Base-by-base conservation (phyloP, 495 filamentous ascomycete genomes). In the Cercophora sp. region DNA sequence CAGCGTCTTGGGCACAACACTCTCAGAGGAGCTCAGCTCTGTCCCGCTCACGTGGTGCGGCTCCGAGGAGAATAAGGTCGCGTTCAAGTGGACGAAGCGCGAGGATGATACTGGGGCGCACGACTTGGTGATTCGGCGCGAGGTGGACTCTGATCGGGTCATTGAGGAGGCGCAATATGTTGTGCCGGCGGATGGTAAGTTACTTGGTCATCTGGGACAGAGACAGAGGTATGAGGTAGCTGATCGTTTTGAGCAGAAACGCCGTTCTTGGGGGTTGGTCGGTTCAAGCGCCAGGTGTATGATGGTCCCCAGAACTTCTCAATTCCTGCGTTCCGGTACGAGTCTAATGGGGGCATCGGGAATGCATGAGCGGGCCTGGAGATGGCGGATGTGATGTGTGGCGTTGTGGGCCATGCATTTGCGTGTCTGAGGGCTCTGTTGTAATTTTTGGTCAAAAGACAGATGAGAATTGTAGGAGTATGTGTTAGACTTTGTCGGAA, bases 231-330 rank as follows among this genome's bases (percentile, higher is more conserved):
- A n/a, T n/a, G n/a, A n/a, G n/a, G n/a, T n/a, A n/a, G n/a, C n/a
- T n/a, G n/a, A n/a, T n/a, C n/a, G n/a, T n/a, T n/a, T n/a, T n/a
- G n/a, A n/a, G n/a, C n/a, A n/a, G 48, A 53, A 13, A 51, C 52
- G 2, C 54, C 39, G 4, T 15, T 54, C 0, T 27, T 57, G n/a
- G 64, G 60, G 5, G 25, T 46, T 23, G 54, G 50, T 5, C 15
- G 46, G 18, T 48, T 63, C n/a, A 40, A 9, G 19, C 55, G 48
- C 10, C 19, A 10, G 51, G 52, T 64, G 36, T 72, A 70, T 40
- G n/a, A 25, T 3, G 70, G 70, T 1, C 63, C 66, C 18, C 23
- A 52, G 53, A 59, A 63, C 47, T 70, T 70, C 47, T 49, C 34
- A 10, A 48, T 70, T 22, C 10, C 6, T 35, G 60, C 63, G 1